A percentile compares a stretch with the other conserved stretches of the same genome.
These are phyloP conservation scores for Capronia epimyces DNA, from an alignment of 2,329 filamentous ascomycete genomes.

Conservation along the genomic window DNA sequence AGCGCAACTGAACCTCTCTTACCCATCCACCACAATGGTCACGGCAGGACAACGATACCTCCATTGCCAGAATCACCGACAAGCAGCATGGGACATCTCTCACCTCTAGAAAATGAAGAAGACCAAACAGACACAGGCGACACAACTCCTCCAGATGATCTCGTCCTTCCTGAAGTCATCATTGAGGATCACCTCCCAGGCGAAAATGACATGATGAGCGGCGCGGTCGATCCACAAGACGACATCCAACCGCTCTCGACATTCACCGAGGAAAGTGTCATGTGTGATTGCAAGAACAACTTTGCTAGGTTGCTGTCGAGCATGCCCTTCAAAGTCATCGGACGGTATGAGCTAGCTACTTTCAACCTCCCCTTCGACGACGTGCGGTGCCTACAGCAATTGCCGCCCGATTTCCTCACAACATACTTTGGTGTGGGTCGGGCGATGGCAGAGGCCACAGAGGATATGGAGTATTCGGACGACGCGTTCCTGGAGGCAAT, in stretches of 20 bases:
- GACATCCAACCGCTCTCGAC: background rate
- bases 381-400: background rate
- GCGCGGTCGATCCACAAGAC: constrained; percentile 4
- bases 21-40: background rate
- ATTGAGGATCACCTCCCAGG: background rate
- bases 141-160: too few species aligned
- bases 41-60: background rate
- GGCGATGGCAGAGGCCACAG: constrained; percentile 5
- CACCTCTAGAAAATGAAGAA: background rate
- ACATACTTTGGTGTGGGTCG: constrained; percentile 10
- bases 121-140: background rate
- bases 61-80: background rate
- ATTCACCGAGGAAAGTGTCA: background rate
- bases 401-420: constrained; percentile 6
- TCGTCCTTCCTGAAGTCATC: constrained; percentile 1
- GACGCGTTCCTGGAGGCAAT: background rate
- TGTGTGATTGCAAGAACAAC: background rate
- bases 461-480: constrained; percentile 1
- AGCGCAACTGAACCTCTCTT: background rate
- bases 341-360: background rate
- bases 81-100: background rate
- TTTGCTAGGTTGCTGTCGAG: background rate
- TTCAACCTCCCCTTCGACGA: constrained; percentile 5
- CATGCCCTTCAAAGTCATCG: constrained; percentile 16
- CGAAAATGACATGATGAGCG: constrained; percentile 8